Conservation (phyloP, 2,329 filamentous ascomycete genomes). For the Fulvia fulva region DNA sequence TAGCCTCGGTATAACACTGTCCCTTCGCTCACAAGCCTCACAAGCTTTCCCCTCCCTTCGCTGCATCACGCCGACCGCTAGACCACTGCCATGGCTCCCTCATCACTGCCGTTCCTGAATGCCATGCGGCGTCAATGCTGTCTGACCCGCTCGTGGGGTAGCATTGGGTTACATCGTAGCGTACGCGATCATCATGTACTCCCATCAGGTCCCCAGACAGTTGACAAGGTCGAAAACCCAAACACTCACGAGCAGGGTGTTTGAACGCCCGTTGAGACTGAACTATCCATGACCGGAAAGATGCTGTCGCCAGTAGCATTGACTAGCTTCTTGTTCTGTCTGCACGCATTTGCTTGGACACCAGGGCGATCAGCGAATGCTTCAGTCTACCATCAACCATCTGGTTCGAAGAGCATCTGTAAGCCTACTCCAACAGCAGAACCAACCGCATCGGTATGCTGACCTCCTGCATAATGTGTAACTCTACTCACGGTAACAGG, state of each 20-base stretch:
- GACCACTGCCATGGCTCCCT: neutral
- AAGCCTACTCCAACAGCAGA: neutral
- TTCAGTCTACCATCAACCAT: neutral
- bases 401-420: neutral
- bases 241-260: no score
- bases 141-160: neutral
- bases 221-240: no score
- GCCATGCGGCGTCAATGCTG: neutral
- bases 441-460: neutral
- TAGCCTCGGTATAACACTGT: neutral
- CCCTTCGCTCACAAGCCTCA: neutral
- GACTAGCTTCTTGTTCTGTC: neutral
- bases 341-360: neutral
- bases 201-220: neutral
- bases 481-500: neutral
- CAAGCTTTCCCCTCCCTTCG: conserved; percentile 1
- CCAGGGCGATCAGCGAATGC: neutral
- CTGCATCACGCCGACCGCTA: neutral
- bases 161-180: neutral
- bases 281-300: neutral
- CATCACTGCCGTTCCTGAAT: neutral
- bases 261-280: neutral
- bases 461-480: neutral
- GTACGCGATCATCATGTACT: neutral
- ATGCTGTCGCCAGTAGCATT: neutral